These are phyloP conservation scores for Sporothrix globosa DNA, from an alignment of 2,329 filamentous ascomycete genomes.

Conservation along the genomic window DNA sequence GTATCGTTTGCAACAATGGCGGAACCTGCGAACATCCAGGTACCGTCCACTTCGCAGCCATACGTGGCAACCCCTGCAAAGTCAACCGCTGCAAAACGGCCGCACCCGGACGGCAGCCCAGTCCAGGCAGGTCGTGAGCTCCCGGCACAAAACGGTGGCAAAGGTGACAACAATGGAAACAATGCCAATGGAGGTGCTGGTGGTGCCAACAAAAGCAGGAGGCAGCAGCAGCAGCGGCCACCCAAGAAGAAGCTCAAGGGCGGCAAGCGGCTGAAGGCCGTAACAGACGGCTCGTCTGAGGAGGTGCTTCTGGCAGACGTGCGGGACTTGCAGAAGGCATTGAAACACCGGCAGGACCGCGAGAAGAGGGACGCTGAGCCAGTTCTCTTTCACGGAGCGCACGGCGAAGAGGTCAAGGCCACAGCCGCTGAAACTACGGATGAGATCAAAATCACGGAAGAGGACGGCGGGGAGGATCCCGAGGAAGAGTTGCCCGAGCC, in stretches of 20 bases:
- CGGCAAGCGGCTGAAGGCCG: constrained; percentile 57
- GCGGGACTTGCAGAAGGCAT: constrained; percentile 54
- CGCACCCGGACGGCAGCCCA: constrained; percentile 29
- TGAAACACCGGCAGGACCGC: constrained; percentile 42
- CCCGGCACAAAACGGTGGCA: constrained; percentile 20
- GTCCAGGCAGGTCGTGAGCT: constrained; percentile 9
- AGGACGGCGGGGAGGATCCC: constrained; percentile 33
- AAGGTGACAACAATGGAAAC: constrained; percentile 30
- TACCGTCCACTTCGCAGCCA: background rate
- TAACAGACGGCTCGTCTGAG: constrained; percentile 65
- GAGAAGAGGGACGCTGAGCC: constrained; percentile 39
- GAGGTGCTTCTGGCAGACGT: constrained; percentile 70
- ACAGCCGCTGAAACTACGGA: constrained; percentile 18
- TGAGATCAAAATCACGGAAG: constrained; percentile 29
- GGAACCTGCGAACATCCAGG: background rate
- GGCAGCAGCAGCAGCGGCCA: constrained; percentile 33
- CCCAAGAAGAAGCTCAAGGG: constrained; percentile 58
- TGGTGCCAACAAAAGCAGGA: constrained; percentile 9
- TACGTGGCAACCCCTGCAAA: background rate
- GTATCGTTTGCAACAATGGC: background rate
- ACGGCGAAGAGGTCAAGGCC: constrained; percentile 24
- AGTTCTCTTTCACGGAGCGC: constrained; percentile 31
- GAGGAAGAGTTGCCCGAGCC: constrained; percentile 59
- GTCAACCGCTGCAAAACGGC: constrained; percentile 28
- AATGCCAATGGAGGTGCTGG: background rate